Evolutionary conservation across 106 monocot species (phyloP).

Genomic region (Gastrodia elata): DNA sequence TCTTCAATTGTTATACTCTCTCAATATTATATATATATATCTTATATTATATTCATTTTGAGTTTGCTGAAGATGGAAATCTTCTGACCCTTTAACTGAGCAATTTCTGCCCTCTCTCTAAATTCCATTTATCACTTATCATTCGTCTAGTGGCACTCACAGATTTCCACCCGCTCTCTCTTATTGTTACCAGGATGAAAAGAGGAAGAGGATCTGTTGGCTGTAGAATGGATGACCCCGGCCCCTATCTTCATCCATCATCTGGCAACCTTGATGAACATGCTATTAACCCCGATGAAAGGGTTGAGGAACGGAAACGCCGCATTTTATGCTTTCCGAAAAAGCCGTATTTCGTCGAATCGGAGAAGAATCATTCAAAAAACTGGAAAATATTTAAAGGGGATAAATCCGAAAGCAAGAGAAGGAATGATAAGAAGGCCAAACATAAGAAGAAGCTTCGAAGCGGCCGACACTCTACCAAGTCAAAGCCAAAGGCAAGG

Average conservation of each 20-base stretch:
- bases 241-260: constrained; percentile 42
- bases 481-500: not conserved
- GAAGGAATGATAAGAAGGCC: constrained; percentile 32
- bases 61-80: too few relatives aligned
- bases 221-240: constrained; percentile 94
- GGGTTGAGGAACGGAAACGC: constrained; percentile 34
- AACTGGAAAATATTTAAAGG: constrained; percentile 13
- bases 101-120: too few relatives aligned
- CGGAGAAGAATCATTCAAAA: constrained; percentile 18
- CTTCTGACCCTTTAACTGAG: too few relatives aligned
- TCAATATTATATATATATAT: too few relatives aligned
- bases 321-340: constrained; percentile 37
- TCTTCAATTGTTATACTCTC: too few relatives aligned
- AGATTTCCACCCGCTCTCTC: too few relatives aligned
- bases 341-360: constrained; percentile 36
- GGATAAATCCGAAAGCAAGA: constrained; percentile 14
- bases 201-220: constrained; percentile 84
- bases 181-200: constrained; percentile 43
- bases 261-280: constrained; percentile 9
- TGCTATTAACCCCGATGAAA: constrained; percentile 7
- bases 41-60: too few relatives aligned
- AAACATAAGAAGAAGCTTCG: constrained; percentile 19
- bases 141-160: too few relatives aligned
- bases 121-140: too few relatives aligned
- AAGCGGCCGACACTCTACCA: too few relatives aligned